Evolutionary conservation across 257 asterid species (phyloP).

Genomic region (Paulownia fortunei): DNA sequence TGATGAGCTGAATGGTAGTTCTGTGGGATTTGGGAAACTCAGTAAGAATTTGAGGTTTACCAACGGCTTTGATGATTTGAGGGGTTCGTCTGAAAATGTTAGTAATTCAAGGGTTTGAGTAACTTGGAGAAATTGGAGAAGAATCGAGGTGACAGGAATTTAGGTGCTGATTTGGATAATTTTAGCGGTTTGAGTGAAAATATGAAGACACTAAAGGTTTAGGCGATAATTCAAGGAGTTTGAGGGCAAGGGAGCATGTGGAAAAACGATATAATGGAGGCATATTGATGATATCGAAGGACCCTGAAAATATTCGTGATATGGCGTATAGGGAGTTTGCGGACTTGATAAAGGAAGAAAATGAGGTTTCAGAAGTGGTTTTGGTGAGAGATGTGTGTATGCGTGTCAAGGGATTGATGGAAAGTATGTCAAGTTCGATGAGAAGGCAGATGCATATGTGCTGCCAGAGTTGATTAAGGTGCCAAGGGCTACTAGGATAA

Average conservation of each 20-base stretch:
- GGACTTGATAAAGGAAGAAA: slow-evolving; percentile 77
- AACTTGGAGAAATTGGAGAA: slow-evolving; percentile 44
- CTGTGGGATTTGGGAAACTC: slow-evolving; percentile 38
- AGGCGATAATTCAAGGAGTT: slow-evolving; percentile 44
- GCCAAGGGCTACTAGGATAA: slow-evolving; percentile 68
- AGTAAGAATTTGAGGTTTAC: slow-evolving; percentile 34
- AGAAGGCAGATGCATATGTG: slow-evolving; percentile 67
- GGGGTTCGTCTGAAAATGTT: slow-evolving; percentile 32
- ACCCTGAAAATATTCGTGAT: slow-evolving; percentile 83
- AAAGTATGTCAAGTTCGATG: slow-evolving; percentile 72
- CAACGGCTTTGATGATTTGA: slow-evolving; percentile 40
- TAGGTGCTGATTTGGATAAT: slow-evolving; percentile 27
- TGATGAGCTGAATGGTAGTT: slow-evolving; percentile 37
- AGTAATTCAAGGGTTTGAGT: slow-evolving; percentile 33
- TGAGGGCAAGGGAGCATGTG: slow-evolving; percentile 51
- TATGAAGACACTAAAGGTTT: slow-evolving; percentile 47
- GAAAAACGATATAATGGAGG: slow-evolving; percentile 78
- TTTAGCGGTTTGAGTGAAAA: slow-evolving; percentile 42
- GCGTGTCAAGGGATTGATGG: slow-evolving; percentile 98
- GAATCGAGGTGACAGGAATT: slow-evolving; percentile 33
- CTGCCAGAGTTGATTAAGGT: slow-evolving; percentile 69
- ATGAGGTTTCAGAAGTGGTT: slow-evolving; percentile 81
- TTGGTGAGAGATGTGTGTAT: slow-evolving; percentile 95
- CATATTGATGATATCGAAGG: slow-evolving; percentile 75
- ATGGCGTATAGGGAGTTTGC: slow-evolving; percentile 80